phyloP scores from a whole-genome alignment of 345 rosid species.

The Kernera saxatilis region DNA sequence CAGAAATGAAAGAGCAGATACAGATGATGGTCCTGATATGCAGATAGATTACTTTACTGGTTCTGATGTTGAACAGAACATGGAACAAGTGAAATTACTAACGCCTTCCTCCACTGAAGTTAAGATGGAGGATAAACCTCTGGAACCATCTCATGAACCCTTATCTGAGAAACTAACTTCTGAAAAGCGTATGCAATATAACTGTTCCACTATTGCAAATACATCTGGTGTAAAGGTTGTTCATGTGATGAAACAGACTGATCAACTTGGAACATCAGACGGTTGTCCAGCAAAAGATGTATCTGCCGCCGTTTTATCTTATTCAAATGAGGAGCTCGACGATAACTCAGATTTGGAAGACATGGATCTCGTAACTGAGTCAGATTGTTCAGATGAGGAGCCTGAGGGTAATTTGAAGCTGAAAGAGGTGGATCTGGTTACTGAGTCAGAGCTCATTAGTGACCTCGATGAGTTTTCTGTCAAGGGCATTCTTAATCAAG shows the following conservation, averaged over 20 bases:
- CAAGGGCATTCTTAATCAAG: conserved; percentile 25
- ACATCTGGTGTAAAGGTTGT: conserved; percentile 9
- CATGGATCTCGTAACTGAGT: conserved; percentile 31
- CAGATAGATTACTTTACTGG: conserved; percentile 13
- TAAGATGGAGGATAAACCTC: conserved; percentile 23
- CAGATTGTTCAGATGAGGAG: conserved; percentile 26
- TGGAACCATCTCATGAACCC: conserved; percentile 12
- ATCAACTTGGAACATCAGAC: conserved; percentile 22
- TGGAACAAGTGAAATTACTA: conserved; percentile 17
- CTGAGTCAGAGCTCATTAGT: conserved; percentile 24
- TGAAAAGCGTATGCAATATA: conserved; percentile 16
- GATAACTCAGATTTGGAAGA: conserved; percentile 28
- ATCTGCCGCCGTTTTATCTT: conserved; percentile 13
- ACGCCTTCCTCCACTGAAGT: conserved; percentile 26
- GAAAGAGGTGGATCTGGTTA: conserved; percentile 20
- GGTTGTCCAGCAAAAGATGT: conserved; percentile 16
- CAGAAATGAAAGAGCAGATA: conserved; percentile 16
- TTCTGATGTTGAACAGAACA: conserved; percentile 13
- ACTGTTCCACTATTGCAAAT: conserved; percentile 9
- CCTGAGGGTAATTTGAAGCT: conserved; percentile 25
- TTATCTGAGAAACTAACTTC: conserved; percentile 9
- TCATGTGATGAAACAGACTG: conserved; percentile 20
- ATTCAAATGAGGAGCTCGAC: conserved; percentile 9
- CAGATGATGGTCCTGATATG: conserved; percentile 18
- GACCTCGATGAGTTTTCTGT: conserved; percentile 19